Percentiles rank a stretch among this genome's conserved stretches.
Conservation (phyloP, 2,329 filamentous ascomycete species). For the Trichoderma cornu-damae region DNA sequence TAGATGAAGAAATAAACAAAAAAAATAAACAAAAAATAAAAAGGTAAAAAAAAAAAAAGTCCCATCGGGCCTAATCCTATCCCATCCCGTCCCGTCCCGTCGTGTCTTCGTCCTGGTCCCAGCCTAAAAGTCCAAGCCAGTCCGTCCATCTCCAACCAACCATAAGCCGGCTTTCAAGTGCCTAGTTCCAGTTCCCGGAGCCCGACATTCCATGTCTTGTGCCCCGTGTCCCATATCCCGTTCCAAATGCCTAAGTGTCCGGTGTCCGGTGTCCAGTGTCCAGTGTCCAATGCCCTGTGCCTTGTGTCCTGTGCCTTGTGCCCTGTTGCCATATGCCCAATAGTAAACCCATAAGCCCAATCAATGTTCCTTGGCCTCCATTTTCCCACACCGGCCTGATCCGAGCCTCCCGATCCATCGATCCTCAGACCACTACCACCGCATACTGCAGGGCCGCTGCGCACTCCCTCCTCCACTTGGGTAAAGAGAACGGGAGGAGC, state of each 20-base stretch:
- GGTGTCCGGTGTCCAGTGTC: neutral
- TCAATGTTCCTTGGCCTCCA: neutral
- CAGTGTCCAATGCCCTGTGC: neutral
- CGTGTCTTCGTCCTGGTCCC: neutral
- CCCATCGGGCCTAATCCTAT: neutral
- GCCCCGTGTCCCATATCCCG: neutral
- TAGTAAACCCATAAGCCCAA: neutral
- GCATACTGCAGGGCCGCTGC: neutral
- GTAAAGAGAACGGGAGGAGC: neutral
- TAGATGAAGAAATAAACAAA: no score
- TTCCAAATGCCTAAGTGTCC: neutral
- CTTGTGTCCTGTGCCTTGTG: neutral
- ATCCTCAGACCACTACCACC: neutral
- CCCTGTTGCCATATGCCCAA: neutral
- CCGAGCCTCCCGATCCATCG: slow-evolving; percentile 5
- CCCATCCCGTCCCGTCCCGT: neutral
- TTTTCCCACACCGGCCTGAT: slow-evolving; percentile 2
- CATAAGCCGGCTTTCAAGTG: slow-evolving; percentile 1
- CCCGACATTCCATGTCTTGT: slow-evolving; percentile 9
- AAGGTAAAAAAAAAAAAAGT: neutral
- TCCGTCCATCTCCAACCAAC: slow-evolving; percentile 1
- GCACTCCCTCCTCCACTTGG: neutral
- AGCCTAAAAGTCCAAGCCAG: neutral
- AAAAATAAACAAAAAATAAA: neutral
- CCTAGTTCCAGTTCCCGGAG: neutral